A percentile compares a stretch with the other conserved stretches of the same genome.
Conservation (phyloP, 1,139 yeast species). For the Zygotorulaspora mrakii region DNA sequence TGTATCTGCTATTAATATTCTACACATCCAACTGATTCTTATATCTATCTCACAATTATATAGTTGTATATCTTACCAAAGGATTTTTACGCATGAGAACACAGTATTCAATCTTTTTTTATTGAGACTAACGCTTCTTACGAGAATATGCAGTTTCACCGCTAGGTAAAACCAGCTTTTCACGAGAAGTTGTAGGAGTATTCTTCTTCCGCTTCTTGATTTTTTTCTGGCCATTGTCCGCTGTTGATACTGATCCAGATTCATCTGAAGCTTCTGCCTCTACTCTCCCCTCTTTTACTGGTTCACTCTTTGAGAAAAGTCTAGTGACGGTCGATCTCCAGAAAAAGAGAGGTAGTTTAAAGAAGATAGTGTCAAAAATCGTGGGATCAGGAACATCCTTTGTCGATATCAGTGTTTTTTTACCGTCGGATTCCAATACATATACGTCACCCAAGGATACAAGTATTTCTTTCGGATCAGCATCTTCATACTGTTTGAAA, state of each 20-base stretch:
- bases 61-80: conserved; percentile 9
- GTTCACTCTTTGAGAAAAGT: conserved; percentile 18
- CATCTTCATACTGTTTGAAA: conserved; percentile 39
- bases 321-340: conserved; percentile 41
- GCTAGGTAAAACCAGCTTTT: conserved; percentile 49
- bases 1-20: conserved; percentile 13
- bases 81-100: conserved; percentile 7
- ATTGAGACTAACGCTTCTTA: conserved; percentile 28
- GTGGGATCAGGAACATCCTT: conserved; percentile 42
- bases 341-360: conserved; percentile 38
- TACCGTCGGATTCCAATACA: conserved; percentile 51
- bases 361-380: conserved; percentile 54
- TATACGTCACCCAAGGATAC: conserved; percentile 74
- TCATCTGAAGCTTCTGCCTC: conserved; percentile 10
- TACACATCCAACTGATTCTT: background rate
- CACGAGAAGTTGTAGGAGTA: conserved; percentile 42
- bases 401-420: conserved; percentile 35
- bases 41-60: conserved; percentile 10
- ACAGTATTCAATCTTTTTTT: no score
- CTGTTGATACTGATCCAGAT: background rate
- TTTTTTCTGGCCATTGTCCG: conserved; percentile 1
- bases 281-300: conserved; percentile 7
- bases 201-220: conserved; percentile 7
- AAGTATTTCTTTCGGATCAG: conserved; percentile 55
- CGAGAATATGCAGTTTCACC: conserved; percentile 57